Conservation (phyloP, 129 eudicot species). For the Escallonia herrerae region DNA sequence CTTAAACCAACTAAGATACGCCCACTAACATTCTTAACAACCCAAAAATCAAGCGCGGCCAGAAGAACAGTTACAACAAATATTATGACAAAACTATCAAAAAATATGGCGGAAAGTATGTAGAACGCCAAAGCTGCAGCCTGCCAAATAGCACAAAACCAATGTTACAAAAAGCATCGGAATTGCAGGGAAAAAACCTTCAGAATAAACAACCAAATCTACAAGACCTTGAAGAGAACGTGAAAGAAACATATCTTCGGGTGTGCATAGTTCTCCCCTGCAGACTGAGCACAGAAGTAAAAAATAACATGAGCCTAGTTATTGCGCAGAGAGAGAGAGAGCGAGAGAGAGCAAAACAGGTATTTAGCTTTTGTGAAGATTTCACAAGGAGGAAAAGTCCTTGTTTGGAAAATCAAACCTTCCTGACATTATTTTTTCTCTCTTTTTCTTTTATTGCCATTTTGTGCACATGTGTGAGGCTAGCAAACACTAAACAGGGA, state of each 20-base stretch:
- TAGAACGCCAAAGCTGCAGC: conserved; percentile 96
- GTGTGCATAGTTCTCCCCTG: conserved; percentile 80
- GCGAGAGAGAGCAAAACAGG: too few species aligned
- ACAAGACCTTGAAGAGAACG: conserved; percentile 84
- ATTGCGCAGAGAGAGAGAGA: too few species aligned
- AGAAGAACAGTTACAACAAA: conserved; percentile 93
- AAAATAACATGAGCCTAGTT: neutral
- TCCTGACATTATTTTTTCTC: too few species aligned
- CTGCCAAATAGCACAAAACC: conserved; percentile 30
- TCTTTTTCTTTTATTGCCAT: too few species aligned
- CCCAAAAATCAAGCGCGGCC: conserved; percentile 99
- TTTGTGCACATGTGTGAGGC: too few species aligned
- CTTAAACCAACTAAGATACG: conserved; percentile 94
- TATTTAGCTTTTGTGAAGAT: too few species aligned
- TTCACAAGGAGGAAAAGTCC: too few species aligned
- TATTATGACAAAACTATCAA: conserved; percentile 78
- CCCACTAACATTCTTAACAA: conserved; percentile 98
- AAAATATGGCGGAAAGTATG: conserved; percentile 83
- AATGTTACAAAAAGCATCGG: neutral
- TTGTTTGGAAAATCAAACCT: too few species aligned
- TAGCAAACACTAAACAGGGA: too few species aligned
- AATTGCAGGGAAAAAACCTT: neutral
- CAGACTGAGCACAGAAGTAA: conserved; percentile 46
- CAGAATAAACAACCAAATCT: conserved; percentile 2
- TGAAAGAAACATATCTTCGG: conserved; percentile 94